phyloP scores from a whole-genome alignment of 2,329 filamentous ascomycete genomes.

The Didymella glomerata region DNA sequence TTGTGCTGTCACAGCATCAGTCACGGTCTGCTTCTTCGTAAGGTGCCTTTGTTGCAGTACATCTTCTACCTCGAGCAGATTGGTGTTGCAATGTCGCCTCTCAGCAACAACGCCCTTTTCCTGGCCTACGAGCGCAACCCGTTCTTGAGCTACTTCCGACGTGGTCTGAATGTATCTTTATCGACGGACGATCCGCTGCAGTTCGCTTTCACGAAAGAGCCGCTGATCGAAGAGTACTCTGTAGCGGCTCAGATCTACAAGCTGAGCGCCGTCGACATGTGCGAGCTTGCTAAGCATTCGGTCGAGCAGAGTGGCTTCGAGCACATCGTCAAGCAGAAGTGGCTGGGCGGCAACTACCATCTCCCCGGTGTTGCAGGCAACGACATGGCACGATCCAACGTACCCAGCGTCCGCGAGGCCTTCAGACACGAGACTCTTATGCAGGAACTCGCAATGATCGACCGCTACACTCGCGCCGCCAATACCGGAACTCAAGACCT shows the following conservation, averaged over 20 bases:
- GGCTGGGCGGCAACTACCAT: conserved; percentile 83
- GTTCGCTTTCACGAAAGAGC: conserved; percentile 98
- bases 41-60: conserved; percentile 94
- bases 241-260: conserved; percentile 99
- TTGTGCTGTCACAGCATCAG: conserved; percentile 97
- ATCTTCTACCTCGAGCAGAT: conserved; percentile 98
- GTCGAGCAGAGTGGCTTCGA: conserved; percentile 96
- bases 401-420: conserved; percentile 89
- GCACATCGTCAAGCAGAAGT: conserved; percentile 84
- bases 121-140: conserved; percentile 96
- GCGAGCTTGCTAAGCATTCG: conserved; percentile 94
- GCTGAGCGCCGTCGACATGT: conserved; percentile 96
- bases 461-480: conserved; percentile 54
- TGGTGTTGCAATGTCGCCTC: conserved; percentile 97
- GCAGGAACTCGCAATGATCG: conserved; percentile 80
- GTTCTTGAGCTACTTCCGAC: conserved; percentile 93
- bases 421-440: conserved; percentile 87
- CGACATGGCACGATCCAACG: conserved; percentile 93
- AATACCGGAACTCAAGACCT: conserved; percentile 43
- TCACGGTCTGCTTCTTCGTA: conserved; percentile 89
- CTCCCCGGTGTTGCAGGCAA: conserved; percentile 85
- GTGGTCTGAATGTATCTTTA: conserved; percentile 92
- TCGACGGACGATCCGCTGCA: conserved; percentile 97
- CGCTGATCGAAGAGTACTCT: conserved; percentile 96
- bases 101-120: conserved; percentile 97